These are phyloP conservation scores for Chlamydomonas schloesseri DNA, from an alignment of 139 green algal species.

Conservation along the genomic window DNA sequence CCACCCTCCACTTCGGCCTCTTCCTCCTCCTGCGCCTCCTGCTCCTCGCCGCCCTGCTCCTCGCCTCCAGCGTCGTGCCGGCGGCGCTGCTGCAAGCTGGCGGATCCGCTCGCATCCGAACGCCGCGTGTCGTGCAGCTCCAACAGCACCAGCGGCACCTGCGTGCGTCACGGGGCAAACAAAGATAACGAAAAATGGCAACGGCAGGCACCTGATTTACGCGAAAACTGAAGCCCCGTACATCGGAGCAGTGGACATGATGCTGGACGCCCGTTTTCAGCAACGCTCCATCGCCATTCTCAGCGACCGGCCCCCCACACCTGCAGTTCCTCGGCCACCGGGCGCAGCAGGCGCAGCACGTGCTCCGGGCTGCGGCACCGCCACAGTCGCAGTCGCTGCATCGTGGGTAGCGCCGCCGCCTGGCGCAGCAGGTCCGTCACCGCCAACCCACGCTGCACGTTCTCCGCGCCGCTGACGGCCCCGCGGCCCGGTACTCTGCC, in stretches of 20 bases:
- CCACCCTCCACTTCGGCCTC: neutral
- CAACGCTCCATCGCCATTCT: no score
- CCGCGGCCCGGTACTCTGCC: neutral
- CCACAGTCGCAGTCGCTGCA: conserved; percentile 36
- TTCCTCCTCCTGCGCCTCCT: neutral
- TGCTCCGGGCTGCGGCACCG: neutral
- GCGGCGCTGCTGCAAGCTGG: no score
- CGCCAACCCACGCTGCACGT: neutral
- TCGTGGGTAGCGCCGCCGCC: conserved; percentile 19
- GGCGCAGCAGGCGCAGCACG: neutral
- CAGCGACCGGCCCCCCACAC: neutral
- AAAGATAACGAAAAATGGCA: no score
- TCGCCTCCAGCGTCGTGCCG: neutral
- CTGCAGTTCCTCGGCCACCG: neutral
- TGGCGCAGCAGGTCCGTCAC: neutral
- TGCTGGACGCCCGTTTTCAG: no score
- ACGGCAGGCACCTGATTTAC: no score
- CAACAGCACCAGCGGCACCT: conserved; percentile 25
- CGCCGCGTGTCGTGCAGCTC: conserved; percentile 27
- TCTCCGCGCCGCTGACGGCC: no score
- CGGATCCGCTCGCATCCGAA: no score
- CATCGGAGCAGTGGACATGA: no score
- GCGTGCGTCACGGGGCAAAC: no score
- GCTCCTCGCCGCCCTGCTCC: neutral
- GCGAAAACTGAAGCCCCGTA: no score